These are phyloP conservation scores for Globisporangium echinulatum DNA, from an alignment of 352 stramenopile species.

Conservation along the genomic window DNA sequence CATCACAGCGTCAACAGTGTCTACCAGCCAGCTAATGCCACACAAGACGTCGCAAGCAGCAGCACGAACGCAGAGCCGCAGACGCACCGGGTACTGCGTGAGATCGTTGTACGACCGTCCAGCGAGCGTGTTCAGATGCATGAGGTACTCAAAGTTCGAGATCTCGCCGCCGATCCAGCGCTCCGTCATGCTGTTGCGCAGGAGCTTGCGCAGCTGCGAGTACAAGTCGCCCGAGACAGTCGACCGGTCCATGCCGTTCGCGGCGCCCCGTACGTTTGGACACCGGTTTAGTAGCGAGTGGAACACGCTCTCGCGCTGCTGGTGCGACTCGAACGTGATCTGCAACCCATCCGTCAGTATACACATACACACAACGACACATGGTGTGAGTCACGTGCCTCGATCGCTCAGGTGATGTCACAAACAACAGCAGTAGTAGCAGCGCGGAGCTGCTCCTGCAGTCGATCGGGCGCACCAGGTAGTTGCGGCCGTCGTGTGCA, in stretches of 20 bases:
- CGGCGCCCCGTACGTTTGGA: slow-evolving; percentile 58
- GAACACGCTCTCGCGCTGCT: slow-evolving; percentile 65
- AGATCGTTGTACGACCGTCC: slow-evolving; percentile 97
- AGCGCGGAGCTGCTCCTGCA: no score
- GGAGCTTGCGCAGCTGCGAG: slow-evolving; percentile 56
- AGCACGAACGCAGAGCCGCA: no score
- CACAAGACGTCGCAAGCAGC: no score
- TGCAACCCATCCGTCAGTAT: slow-evolving; percentile 6
- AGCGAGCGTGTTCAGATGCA: slow-evolving; percentile 94
- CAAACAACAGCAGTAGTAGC: neutral
- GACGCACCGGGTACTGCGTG: slow-evolving; percentile 92
- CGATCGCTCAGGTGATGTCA: neutral
- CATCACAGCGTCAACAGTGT: neutral
- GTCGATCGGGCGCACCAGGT: slow-evolving; percentile 35
- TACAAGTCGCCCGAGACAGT: slow-evolving; percentile 44
- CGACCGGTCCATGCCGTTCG: slow-evolving; percentile 53
- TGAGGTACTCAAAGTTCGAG: slow-evolving; percentile 95
- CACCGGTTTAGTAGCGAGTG: slow-evolving; percentile 70
- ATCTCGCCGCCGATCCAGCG: slow-evolving; percentile 67
- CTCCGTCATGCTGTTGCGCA: slow-evolving; percentile 75
- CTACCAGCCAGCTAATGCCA: no score
- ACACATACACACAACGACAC: neutral
- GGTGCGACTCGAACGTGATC: slow-evolving; percentile 60
- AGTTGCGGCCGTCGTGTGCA: slow-evolving; percentile 64
- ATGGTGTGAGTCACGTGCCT: neutral